Percentiles rank a stretch among this genome's conserved stretches.
Conservation (phyloP, 2,329 filamentous ascomycete species). For the Lachnellula cervina region DNA sequence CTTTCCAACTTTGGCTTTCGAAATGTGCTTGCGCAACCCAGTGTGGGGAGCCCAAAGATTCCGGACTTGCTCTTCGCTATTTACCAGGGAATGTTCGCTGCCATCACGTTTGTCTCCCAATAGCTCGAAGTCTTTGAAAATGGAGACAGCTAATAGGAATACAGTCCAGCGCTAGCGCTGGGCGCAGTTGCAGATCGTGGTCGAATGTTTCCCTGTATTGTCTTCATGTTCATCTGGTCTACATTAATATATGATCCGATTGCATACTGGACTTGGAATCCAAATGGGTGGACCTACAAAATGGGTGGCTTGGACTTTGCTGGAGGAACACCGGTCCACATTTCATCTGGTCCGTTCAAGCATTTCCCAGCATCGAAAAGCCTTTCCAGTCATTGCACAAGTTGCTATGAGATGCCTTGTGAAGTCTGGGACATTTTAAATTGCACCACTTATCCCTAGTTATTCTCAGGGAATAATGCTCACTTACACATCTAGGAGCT, state of each 20-base stretch:
- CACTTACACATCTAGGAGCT: slow-evolving; percentile 37
- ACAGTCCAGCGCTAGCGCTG: slow-evolving; percentile 68
- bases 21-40: slow-evolving; percentile 69
- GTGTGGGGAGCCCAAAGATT: slow-evolving; percentile 66
- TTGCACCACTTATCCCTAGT: too few relatives aligned
- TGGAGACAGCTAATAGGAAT: not conserved
- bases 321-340: slow-evolving; percentile 86
- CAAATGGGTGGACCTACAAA: slow-evolving; percentile 71
- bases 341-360: slow-evolving; percentile 54
- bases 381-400: too few relatives aligned
- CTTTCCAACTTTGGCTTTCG: slow-evolving; percentile 57
- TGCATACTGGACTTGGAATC: slow-evolving; percentile 93
- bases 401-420: too few relatives aligned
- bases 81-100: slow-evolving; percentile 85
- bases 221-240: slow-evolving; percentile 92
- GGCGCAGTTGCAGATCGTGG: slow-evolving; percentile 84
- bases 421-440: too few relatives aligned
- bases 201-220: slow-evolving; percentile 78
- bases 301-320: slow-evolving; percentile 85
- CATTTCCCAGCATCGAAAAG: too few relatives aligned
- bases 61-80: slow-evolving; percentile 82
- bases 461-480: too few relatives aligned
- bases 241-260: slow-evolving; percentile 90
- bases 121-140: not conserved
- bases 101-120: slow-evolving; percentile 52